Percentiles rank a stretch among this genome's conserved stretches.
These are phyloP conservation scores for Russula foetens DNA, from an alignment of 768 basidiomycete species.

Conservation along the genomic window DNA sequence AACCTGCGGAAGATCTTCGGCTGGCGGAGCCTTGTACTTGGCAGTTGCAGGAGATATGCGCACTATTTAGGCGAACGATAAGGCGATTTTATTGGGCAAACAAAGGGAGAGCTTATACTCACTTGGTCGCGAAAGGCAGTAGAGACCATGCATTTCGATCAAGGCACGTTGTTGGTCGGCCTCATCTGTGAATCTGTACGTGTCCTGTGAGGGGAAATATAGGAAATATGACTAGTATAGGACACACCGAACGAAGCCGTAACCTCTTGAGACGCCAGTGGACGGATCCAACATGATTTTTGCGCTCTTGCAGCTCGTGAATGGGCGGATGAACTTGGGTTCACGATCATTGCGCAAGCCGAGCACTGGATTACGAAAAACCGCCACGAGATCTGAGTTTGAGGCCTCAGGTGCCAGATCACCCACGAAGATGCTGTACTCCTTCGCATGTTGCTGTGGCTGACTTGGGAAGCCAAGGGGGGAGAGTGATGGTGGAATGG, in stretches of 20 bases:
- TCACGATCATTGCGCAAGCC: slow-evolving; percentile 80
- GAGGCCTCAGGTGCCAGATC: slow-evolving; percentile 90
- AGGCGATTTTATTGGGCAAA: slow-evolving; percentile 1
- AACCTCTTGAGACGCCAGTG: slow-evolving; percentile 83
- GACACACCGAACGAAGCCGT: slow-evolving; percentile 82
- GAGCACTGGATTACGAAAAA: slow-evolving; percentile 84
- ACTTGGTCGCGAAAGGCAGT: slow-evolving; percentile 86
- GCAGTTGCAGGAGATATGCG: slow-evolving; percentile 86
- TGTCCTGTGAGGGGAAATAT: slow-evolving; percentile 17
- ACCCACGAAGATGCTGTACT: slow-evolving; percentile 92
- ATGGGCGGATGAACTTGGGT: slow-evolving; percentile 83
- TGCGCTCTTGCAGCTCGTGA: slow-evolving; percentile 88
- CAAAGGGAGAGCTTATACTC: slow-evolving; percentile 26
- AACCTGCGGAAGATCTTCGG: slow-evolving; percentile 20
- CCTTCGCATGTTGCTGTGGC: slow-evolving; percentile 61
- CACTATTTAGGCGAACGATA: slow-evolving; percentile 44
- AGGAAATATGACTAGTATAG: background rate
- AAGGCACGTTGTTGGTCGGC: slow-evolving; percentile 83
- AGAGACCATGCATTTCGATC: slow-evolving; percentile 87
- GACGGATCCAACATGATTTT: slow-evolving; percentile 92
- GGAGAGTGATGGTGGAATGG: slow-evolving; percentile 27
- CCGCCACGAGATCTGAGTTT: slow-evolving; percentile 91
- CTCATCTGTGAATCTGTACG: slow-evolving; percentile 75
- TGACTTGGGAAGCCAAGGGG: slow-evolving; percentile 31
- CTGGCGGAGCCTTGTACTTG: slow-evolving; percentile 62